Conservation (phyloP, 352 stramenopile species). For the Pythium phragmiticola region DNA sequence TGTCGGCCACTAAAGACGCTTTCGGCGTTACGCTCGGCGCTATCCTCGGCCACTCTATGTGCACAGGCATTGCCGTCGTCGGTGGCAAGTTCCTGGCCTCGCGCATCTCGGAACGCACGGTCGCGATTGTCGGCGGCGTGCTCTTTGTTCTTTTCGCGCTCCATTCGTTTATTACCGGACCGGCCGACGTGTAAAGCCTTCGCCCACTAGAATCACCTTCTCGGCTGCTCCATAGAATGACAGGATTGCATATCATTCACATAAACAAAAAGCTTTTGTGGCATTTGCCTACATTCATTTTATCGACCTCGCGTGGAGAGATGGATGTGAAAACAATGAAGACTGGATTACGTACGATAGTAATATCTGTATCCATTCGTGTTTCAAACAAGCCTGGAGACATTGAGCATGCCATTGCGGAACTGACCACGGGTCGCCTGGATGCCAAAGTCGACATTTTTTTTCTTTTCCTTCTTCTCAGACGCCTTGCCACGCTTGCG, state of each 20-base stretch:
- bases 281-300: no score
- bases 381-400: constrained; percentile 30
- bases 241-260: not conserved
- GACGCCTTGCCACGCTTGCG: constrained; percentile 42
- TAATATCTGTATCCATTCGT: not conserved
- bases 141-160: constrained; percentile 98
- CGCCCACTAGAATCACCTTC: constrained; percentile 1
- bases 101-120: constrained; percentile 97
- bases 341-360: no score
- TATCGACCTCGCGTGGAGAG: no score
- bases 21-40: constrained; percentile 95
- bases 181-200: constrained; percentile 25
- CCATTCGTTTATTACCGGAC: constrained; percentile 93
- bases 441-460: constrained; percentile 71
- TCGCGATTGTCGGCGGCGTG: constrained; percentile 93
- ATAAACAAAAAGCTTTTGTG: not conserved
- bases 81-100: constrained; percentile 98
- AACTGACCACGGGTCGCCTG: constrained; percentile 75
- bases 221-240: not conserved
- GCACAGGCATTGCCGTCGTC: constrained; percentile 96
- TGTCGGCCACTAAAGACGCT: constrained; percentile 95
- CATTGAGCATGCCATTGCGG: constrained; percentile 72
- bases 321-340: no score
- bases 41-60: constrained; percentile 97
- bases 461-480: constrained; percentile 54